phyloP scores from a whole-genome alignment of 805 yeast species.

The Ogataea trehalophila region DNA sequence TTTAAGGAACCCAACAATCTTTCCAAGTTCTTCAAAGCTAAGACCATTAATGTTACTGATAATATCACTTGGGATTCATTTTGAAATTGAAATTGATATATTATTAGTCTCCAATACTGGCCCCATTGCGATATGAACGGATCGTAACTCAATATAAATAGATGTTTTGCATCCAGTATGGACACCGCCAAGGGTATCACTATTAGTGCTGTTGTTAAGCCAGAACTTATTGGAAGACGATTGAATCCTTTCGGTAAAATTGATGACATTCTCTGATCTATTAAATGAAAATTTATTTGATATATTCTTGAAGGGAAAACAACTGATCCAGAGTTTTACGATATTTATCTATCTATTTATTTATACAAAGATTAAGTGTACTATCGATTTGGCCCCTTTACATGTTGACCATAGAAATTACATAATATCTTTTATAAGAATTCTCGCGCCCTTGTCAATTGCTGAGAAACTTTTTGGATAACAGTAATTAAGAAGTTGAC shows the following conservation, averaged over 20 bases:
- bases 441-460: no score
- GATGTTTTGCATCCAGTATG: conserved; percentile 39
- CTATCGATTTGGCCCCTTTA: no score
- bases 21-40: conserved; percentile 52
- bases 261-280: conserved; percentile 18
- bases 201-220: conserved; percentile 33
- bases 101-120: conserved; percentile 53
- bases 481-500: no score
- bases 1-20: conserved; percentile 53
- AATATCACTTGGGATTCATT: conserved; percentile 56
- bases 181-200: conserved; percentile 38
- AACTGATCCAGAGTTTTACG: no score
- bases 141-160: conserved; percentile 38
- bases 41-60: conserved; percentile 39
- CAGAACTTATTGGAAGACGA: conserved; percentile 36
- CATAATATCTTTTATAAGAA: no score
- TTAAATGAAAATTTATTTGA: not conserved
- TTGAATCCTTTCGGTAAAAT: conserved; percentile 29
- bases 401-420: no score
- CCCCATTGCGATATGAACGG: conserved; percentile 52
- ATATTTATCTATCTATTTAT: no score
- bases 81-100: conserved; percentile 48
- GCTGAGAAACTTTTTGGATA: no score
- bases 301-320: no score
- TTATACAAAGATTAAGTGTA: no score